These are phyloP conservation scores for Coemansia sp. DNA, from an alignment of 192 early-diverging fungal genomes.

Conservation along the genomic window DNA sequence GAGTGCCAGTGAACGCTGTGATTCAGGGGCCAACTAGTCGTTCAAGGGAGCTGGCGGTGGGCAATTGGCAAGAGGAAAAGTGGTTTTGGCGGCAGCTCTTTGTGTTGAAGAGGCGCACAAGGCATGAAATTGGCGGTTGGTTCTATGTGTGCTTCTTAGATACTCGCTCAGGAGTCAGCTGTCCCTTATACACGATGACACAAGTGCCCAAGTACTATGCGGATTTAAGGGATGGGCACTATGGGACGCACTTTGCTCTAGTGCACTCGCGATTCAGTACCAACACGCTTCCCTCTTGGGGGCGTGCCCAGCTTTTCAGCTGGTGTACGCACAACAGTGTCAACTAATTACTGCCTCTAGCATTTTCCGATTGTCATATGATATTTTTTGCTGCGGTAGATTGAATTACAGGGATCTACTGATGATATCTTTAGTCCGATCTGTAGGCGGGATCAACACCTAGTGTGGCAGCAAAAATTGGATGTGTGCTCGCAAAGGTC, in stretches of 20 bases:
- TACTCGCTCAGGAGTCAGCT: conserved; percentile 93
- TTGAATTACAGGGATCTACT: neutral
- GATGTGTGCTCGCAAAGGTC: conserved; percentile 98
- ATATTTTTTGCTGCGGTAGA: neutral
- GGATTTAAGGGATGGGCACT: conserved; percentile 82
- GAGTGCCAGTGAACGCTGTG: conserved; percentile 77
- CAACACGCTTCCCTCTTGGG: conserved; percentile 99
- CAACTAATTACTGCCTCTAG: neutral
- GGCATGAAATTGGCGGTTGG: conserved; percentile 85
- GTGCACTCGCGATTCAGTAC: conserved; percentile 99
- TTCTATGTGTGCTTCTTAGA: conserved; percentile 97
- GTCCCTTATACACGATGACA: conserved; percentile 76
- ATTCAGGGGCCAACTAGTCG: conserved; percentile 87
- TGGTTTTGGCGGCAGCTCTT: conserved; percentile 85
- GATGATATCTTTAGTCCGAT: conserved; percentile 7
- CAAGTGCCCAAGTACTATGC: conserved; percentile 93
- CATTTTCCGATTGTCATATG: neutral
- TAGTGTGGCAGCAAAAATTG: conserved; percentile 99
- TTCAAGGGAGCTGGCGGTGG: conserved; percentile 82
- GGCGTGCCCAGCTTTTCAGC: conserved; percentile 97
- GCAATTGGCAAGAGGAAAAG: conserved; percentile 29
- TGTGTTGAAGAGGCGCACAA: conserved; percentile 84
- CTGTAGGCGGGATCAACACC: conserved; percentile 91
- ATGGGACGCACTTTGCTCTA: conserved; percentile 88
- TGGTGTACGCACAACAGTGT: conserved; percentile 97